Evolutionary conservation across 1,284 basidiomycete genomes (phyloP).

Genomic region (Fistulina hepatica): DNA sequence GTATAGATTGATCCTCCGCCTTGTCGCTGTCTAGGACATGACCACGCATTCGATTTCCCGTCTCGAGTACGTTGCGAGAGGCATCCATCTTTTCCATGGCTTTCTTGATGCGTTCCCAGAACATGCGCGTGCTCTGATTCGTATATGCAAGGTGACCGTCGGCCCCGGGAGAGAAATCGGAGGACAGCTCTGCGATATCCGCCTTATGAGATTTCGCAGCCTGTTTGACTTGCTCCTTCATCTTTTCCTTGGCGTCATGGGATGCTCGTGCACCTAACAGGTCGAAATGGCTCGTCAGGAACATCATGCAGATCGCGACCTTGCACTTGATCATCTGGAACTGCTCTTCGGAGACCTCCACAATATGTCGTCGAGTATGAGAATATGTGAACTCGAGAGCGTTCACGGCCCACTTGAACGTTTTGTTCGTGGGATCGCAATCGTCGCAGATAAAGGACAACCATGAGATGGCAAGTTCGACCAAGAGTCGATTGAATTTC

Average conservation of each 20-base stretch:
- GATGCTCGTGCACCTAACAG: slow-evolving; percentile 89
- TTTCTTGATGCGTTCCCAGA: slow-evolving; percentile 59
- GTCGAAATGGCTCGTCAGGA: slow-evolving; percentile 96
- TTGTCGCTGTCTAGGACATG: slow-evolving; percentile 88
- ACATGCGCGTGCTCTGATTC: slow-evolving; percentile 57
- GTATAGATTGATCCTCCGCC: slow-evolving; percentile 81
- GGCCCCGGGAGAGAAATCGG: slow-evolving; percentile 26
- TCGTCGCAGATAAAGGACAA: slow-evolving; percentile 98
- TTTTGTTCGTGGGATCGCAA: slow-evolving; percentile 94
- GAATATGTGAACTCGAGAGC: slow-evolving; percentile 91
- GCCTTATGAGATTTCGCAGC: slow-evolving; percentile 60
- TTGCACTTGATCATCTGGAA: slow-evolving; percentile 85
- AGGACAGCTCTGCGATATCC: slow-evolving; percentile 45
- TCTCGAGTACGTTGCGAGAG: slow-evolving; percentile 46
- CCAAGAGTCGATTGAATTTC: slow-evolving; percentile 81
- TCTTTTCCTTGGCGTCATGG: slow-evolving; percentile 81
- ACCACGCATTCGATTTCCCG: slow-evolving; percentile 69
- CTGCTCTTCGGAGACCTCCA: slow-evolving; percentile 80
- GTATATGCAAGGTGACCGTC: slow-evolving; percentile 34
- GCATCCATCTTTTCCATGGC: slow-evolving; percentile 57
- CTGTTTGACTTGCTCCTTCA: slow-evolving; percentile 77
- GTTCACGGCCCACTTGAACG: slow-evolving; percentile 97
- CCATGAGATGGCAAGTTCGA: slow-evolving; percentile 91
- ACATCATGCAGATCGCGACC: slow-evolving; percentile 93
- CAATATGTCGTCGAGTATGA: slow-evolving; percentile 85